phyloP scores from a whole-genome alignment of 2,329 filamentous ascomycete species.

The Canariomyces notabilis region DNA sequence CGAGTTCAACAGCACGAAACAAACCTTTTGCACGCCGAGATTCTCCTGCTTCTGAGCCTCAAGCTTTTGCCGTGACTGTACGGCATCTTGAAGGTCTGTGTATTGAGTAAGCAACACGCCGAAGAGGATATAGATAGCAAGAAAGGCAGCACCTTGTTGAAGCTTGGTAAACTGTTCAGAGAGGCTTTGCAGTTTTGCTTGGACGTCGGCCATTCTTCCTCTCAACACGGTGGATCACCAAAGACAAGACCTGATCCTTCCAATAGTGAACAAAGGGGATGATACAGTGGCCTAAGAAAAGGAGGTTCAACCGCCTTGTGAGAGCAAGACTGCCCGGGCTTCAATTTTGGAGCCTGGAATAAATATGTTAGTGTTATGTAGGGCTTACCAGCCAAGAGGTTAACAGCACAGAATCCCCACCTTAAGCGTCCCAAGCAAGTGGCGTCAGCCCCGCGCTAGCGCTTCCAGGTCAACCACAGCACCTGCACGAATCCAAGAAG shows the following conservation, averaged over 20 bases:
- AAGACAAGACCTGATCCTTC: background rate
- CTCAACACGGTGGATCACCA: too few species aligned
- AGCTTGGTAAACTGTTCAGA: conserved; percentile 85
- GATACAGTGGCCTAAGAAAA: too few species aligned
- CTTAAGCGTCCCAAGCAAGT: conserved; percentile 12
- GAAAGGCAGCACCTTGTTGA: conserved; percentile 60
- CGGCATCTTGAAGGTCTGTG: conserved; percentile 70
- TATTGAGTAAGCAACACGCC: background rate
- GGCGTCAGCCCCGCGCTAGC: conserved; percentile 24
- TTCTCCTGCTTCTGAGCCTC: conserved; percentile 96
- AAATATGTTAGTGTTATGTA: conserved; percentile 5
- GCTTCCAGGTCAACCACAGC: conserved; percentile 22
- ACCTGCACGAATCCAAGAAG: background rate
- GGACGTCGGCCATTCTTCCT: conserved; percentile 60
- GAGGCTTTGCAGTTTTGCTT: conserved; percentile 73
- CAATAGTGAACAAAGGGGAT: too few species aligned
- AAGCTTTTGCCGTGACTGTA: conserved; percentile 81
- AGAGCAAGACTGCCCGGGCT: conserved; percentile 59
- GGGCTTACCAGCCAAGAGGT: background rate
- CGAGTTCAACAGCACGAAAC: conserved; percentile 11
- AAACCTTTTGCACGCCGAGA: conserved; percentile 73
- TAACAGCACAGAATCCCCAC: conserved; percentile 13
- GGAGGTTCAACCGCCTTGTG: too few species aligned
- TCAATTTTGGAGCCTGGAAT: conserved; percentile 29
- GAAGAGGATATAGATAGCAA: background rate